Percentiles rank a stretch among this genome's conserved stretches.
Conservation (phyloP, 129 eudicot genomes). For the Silybum marianum region DNA sequence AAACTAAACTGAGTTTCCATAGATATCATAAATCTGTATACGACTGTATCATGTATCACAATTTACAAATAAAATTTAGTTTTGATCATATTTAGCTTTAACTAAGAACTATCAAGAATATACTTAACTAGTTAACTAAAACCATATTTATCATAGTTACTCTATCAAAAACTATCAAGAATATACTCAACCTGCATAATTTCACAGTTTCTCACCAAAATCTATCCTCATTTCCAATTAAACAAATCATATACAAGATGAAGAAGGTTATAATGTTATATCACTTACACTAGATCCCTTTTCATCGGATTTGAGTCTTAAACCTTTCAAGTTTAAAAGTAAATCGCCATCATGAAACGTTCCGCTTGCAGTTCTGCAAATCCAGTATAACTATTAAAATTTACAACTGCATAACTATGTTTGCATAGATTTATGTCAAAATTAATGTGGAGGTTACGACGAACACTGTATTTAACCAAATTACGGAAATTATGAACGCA, state of each 20-base stretch:
- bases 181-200: background rate
- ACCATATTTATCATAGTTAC: no score
- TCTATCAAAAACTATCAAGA: background rate
- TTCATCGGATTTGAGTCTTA: conserved; percentile 69
- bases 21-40: background rate
- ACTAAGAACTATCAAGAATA: background rate
- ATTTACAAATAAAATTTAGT: background rate
- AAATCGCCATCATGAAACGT: conserved; percentile 98
- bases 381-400: conserved; percentile 21
- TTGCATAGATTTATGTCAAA: background rate
- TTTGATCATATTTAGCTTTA: background rate
- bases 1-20: conserved; percentile 17
- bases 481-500: background rate
- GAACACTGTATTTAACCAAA: background rate
- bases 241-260: background rate
- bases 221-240: background rate
- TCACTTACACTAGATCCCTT: conserved; percentile 55
- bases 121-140: no score
- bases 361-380: conserved; percentile 86
- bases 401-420: background rate
- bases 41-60: background rate
- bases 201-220: background rate
- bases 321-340: conserved; percentile 74
- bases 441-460: background rate
- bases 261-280: background rate